A percentile compares a stretch with the other conserved stretches of the same genome.
Evolutionary conservation across 1,284 basidiomycete species (phyloP).

Genomic region (Irpex sp.): DNA sequence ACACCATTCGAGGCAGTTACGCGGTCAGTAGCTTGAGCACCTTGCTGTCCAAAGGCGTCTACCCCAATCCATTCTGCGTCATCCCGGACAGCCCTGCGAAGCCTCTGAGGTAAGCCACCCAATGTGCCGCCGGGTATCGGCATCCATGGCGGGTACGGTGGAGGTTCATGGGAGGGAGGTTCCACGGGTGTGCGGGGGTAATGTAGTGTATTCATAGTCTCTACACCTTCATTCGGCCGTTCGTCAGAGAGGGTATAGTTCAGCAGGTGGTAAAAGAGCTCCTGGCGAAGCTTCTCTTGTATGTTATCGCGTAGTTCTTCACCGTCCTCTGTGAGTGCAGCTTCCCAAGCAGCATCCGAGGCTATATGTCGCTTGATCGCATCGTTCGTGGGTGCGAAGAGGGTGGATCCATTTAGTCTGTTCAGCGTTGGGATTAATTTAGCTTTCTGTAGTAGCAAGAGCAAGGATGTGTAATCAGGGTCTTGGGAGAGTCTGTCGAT

Average conservation of each 20-base stretch:
- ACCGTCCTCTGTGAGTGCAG: slow-evolving; percentile 36
- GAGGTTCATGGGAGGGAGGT: slow-evolving; percentile 60
- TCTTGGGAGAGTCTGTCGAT: slow-evolving; percentile 78
- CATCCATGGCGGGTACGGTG: slow-evolving; percentile 80
- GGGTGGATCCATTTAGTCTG: slow-evolving; percentile 74
- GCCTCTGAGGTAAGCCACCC: slow-evolving; percentile 77
- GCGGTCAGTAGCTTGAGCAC: slow-evolving; percentile 53
- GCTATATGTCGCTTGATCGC: slow-evolving; percentile 62
- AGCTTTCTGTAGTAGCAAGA: slow-evolving; percentile 81
- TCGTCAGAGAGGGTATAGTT: slow-evolving; percentile 72
- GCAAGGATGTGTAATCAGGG: slow-evolving; percentile 75
- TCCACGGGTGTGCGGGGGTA: slow-evolving; percentile 59
- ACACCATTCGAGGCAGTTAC: slow-evolving; percentile 73
- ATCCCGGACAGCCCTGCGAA: slow-evolving; percentile 59
- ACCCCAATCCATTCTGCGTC: slow-evolving; percentile 60
- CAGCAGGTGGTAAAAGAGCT: slow-evolving; percentile 92
- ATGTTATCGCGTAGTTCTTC: slow-evolving; percentile 70
- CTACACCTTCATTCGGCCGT: slow-evolving; percentile 36
- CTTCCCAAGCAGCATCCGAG: slow-evolving; percentile 45
- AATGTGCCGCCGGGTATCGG: slow-evolving; percentile 80
- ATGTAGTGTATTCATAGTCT: slow-evolving; percentile 62
- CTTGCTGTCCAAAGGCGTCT: slow-evolving; percentile 70
- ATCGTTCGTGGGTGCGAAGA: slow-evolving; percentile 95
- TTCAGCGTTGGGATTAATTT: slow-evolving; percentile 92
- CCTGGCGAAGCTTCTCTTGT: slow-evolving; percentile 80